Percentiles rank a stretch among this genome's conserved stretches.
Conservation (phyloP, 441 rosid species). For the Adansonia rubrostipa region DNA sequence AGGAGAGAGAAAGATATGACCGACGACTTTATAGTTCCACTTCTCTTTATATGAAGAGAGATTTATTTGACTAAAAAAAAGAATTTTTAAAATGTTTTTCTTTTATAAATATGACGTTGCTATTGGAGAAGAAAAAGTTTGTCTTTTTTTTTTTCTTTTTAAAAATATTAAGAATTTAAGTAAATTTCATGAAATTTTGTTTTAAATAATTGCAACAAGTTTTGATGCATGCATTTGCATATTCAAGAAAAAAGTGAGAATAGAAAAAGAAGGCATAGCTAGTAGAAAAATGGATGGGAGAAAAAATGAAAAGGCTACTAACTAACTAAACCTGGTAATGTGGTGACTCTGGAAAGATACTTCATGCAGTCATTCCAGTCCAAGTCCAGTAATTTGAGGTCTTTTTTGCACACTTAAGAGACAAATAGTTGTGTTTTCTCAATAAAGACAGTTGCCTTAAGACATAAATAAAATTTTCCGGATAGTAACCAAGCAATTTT, state of each 20-base stretch:
- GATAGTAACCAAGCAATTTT: slow-evolving; percentile 22
- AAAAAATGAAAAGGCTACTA: slow-evolving; percentile 15
- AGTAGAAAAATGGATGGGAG: not conserved
- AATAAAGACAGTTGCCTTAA: not conserved
- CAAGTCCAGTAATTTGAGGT: slow-evolving; percentile 25
- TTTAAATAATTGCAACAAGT: not conserved
- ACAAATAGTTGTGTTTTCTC: slow-evolving; percentile 18
- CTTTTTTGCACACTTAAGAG: slow-evolving; percentile 1
- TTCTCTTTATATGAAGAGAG: slow-evolving; percentile 45
- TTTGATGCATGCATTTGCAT: not conserved
- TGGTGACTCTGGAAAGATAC: slow-evolving; percentile 3
- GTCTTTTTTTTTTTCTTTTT: too few relatives aligned
- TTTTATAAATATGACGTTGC: too few relatives aligned
- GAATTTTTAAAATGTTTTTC: too few relatives aligned
- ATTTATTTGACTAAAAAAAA: slow-evolving; percentile 5
- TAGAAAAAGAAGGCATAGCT: not conserved
- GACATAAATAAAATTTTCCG: not conserved
- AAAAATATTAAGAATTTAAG: too few relatives aligned
- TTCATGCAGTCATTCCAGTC: slow-evolving; percentile 1
- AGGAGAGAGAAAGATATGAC: not conserved
- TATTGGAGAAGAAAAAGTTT: too few relatives aligned
- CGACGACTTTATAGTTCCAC: slow-evolving; percentile 38
- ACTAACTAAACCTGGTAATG: not conserved
- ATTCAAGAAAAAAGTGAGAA: not conserved
- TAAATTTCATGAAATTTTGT: slow-evolving; percentile 6